These are phyloP conservation scores for Brettanomyces anomalus DNA, from an alignment of 805 yeast species.

Conservation along the genomic window DNA sequence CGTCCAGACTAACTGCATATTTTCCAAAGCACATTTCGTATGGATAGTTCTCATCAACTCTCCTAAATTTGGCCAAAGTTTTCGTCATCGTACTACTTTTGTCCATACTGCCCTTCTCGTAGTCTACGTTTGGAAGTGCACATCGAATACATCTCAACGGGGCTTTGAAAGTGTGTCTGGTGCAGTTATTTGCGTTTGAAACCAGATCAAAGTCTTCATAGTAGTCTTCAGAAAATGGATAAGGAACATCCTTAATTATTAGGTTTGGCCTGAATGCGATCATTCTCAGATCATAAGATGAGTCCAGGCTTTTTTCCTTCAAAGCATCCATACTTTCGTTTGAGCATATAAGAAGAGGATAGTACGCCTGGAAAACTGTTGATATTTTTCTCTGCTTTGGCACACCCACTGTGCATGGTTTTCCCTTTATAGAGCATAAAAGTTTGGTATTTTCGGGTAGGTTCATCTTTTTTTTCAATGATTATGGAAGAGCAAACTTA, in stretches of 20 bases:
- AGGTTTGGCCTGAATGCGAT: slow-evolving; percentile 22
- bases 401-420: slow-evolving; percentile 18
- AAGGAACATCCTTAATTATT: slow-evolving; percentile 12
- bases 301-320: slow-evolving; percentile 6
- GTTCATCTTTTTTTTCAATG: slow-evolving; percentile 12
- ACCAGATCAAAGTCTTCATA: slow-evolving; percentile 18
- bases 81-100: slow-evolving; percentile 15
- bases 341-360: slow-evolving; percentile 20
- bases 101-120: slow-evolving; percentile 15
- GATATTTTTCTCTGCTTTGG: slow-evolving; percentile 13
- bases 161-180: slow-evolving; percentile 13
- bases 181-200: neutral
- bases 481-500: slow-evolving; percentile 9
- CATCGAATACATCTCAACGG: slow-evolving; percentile 24
- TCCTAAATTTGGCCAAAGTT: slow-evolving; percentile 18
- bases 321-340: slow-evolving; percentile 14
- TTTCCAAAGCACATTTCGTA: slow-evolving; percentile 20
- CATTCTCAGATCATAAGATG: slow-evolving; percentile 10
- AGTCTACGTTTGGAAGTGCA: slow-evolving; percentile 19
- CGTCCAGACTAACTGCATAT: slow-evolving; percentile 19
- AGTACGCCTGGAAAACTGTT: slow-evolving; percentile 25
- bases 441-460: slow-evolving; percentile 15
- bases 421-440: slow-evolving; percentile 19
- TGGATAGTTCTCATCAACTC: slow-evolving; percentile 21
- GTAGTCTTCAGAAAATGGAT: slow-evolving; percentile 21